Conservation (phyloP, 1,284 basidiomycete species). For the Puccinia polysora region DNA sequence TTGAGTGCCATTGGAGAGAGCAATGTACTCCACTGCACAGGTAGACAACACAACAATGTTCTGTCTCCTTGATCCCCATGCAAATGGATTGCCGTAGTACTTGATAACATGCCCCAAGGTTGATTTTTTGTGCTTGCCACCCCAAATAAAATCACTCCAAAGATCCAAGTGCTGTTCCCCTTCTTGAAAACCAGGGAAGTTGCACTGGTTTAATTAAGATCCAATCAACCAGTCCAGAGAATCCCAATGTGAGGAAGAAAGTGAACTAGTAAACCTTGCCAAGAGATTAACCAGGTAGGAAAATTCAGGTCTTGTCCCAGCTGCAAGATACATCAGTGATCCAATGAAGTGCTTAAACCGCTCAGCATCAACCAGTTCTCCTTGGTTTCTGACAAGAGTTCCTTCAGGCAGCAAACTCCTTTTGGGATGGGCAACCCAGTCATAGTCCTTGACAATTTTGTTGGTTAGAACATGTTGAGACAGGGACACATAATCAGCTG, state of each 20-base stretch:
- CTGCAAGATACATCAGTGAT: neutral
- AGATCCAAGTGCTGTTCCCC: neutral
- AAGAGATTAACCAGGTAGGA: neutral
- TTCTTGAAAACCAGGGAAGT: too few relatives aligned
- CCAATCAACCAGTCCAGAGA: neutral
- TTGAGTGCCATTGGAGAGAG: neutral
- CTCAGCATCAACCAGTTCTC: neutral
- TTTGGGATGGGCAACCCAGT: neutral
- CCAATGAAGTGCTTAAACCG: neutral
- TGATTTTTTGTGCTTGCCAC: slow-evolving; percentile 3
- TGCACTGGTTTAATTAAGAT: too few relatives aligned
- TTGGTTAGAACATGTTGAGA: neutral
- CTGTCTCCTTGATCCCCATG: slow-evolving; percentile 12
- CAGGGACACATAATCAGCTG: neutral
- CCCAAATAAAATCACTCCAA: slow-evolving; percentile 18
- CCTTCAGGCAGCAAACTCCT: neutral
- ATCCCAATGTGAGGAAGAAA: neutral
- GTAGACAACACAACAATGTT: slow-evolving; percentile 6
- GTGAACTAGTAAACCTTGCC: neutral
- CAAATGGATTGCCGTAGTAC: neutral
- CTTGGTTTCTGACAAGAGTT: neutral
- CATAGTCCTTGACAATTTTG: neutral
- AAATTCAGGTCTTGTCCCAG: slow-evolving; percentile 3
- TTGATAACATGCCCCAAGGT: neutral
- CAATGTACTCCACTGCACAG: slow-evolving; percentile 7